phyloP scores from a whole-genome alignment of 495 filamentous ascomycete species.

The Hypoxylon fragiforme region DNA sequence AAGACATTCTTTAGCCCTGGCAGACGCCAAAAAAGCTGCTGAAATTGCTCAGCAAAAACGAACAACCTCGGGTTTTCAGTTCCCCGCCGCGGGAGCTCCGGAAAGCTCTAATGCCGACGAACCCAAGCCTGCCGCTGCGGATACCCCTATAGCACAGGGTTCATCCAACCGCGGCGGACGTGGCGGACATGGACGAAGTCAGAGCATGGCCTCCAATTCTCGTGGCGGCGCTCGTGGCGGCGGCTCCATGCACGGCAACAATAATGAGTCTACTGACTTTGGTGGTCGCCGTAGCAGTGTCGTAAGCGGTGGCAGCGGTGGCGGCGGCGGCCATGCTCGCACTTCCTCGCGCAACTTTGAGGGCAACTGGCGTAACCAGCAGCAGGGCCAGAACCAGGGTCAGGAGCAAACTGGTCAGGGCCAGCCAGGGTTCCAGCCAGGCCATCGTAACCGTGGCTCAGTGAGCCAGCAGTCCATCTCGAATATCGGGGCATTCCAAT shows the following conservation, averaged over 20 bases:
- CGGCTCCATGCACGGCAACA: conserved; percentile 36
- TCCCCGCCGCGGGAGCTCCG: conserved; percentile 75
- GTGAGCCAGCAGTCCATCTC: conserved; percentile 87
- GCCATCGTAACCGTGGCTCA: conserved; percentile 83
- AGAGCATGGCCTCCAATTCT: conserved; percentile 64
- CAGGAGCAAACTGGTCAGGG: conserved; percentile 61
- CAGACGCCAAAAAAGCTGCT: conserved; percentile 96
- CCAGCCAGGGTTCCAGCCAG: conserved; percentile 86
- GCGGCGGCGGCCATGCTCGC: conserved; percentile 68
- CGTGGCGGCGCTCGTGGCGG: conserved; percentile 52
- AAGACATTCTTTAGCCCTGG: conserved; percentile 90
- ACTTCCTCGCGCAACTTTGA: conserved; percentile 92
- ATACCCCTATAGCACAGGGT: conserved; percentile 54
- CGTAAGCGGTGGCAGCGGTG: conserved; percentile 64
- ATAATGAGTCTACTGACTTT: conserved; percentile 59
- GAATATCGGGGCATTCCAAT: conserved; percentile 86
- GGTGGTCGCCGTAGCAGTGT: conserved; percentile 69
- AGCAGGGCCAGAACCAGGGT: conserved; percentile 62
- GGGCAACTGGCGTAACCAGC: conserved; percentile 93
- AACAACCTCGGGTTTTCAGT: conserved; percentile 91
- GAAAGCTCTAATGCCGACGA: conserved; percentile 55
- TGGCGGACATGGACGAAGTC: conserved; percentile 61
- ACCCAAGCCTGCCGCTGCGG: conserved; percentile 46
- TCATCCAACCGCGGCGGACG: conserved; percentile 52
- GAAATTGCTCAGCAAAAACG: conserved; percentile 96